phyloP scores from a whole-genome alignment of 176 grass and related monocot species.

The Panicum miliaceum region DNA sequence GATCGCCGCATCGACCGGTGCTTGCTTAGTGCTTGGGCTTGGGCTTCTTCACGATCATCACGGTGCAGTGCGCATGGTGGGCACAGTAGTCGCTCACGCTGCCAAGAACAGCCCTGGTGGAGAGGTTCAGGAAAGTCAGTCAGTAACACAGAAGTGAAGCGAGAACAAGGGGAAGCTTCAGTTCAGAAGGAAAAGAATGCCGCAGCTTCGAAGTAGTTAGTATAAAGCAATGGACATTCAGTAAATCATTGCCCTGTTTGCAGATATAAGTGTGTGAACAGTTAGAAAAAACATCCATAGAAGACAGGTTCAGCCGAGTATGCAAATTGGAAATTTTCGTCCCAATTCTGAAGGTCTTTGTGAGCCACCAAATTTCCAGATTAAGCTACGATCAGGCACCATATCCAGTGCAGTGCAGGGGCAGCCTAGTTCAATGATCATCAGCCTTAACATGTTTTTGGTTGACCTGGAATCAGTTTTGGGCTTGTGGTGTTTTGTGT shows the following conservation, averaged over 20 bases:
- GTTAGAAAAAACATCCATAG: no score
- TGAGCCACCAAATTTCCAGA: no score
- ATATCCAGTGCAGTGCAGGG: no score
- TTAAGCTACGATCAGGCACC: no score
- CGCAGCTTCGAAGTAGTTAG: no score
- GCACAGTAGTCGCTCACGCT: constrained; percentile 90
- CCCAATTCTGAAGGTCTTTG: no score
- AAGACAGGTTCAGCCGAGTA: not conserved
- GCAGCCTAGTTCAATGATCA: no score
- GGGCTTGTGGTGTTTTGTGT: no score
- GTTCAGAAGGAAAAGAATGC: not conserved
- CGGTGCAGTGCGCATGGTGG: constrained; percentile 88
- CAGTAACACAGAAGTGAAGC: not conserved
- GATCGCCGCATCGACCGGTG: constrained; percentile 24
- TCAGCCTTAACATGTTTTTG: no score
- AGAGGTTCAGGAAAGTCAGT: constrained; percentile 2
- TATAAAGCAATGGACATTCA: not conserved
- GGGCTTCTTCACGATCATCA: constrained; percentile 95
- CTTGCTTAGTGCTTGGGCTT: constrained; percentile 48
- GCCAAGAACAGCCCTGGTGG: constrained; percentile 70
- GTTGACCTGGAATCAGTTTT: no score
- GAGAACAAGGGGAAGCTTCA: not conserved
- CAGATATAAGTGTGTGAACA: not conserved
- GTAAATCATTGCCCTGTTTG: not conserved
- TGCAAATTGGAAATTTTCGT: no score